These are phyloP conservation scores for Neopestalotiopsis clavispora DNA, from an alignment of 2,329 filamentous ascomycete species.

Conservation along the genomic window DNA sequence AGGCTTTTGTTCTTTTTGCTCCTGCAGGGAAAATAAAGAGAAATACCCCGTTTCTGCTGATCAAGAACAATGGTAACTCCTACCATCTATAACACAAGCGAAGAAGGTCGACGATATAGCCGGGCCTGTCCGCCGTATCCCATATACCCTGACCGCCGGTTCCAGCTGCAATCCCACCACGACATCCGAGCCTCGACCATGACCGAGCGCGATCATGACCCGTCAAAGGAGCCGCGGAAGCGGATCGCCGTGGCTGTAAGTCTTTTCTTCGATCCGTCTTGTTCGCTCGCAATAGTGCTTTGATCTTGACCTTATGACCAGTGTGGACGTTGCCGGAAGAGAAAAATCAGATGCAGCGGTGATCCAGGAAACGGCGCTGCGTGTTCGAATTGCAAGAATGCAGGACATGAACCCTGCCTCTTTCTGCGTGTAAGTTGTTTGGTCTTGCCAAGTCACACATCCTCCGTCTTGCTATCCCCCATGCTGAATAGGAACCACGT, in stretches of 20 bases:
- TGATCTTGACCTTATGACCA: constrained; percentile 40
- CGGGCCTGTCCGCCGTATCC: constrained; percentile 43
- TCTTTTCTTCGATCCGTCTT: constrained; percentile 18
- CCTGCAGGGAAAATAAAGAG: neutral
- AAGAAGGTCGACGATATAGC: constrained; percentile 45
- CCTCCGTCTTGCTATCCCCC: neutral
- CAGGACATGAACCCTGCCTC: constrained; percentile 73
- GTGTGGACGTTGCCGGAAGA: constrained; percentile 88
- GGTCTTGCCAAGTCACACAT: neutral
- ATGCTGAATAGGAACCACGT: neutral
- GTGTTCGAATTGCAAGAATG: constrained; percentile 83
- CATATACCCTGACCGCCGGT: constrained; percentile 42
- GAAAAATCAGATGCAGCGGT: constrained; percentile 94
- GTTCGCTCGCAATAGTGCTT: neutral
- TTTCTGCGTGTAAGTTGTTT: constrained; percentile 73
- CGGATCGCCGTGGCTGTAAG: constrained; percentile 65
- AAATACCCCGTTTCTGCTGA: constrained; percentile 15
- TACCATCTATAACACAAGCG: constrained; percentile 40
- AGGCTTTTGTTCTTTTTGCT: constrained; percentile 16
- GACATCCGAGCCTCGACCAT: constrained; percentile 43
- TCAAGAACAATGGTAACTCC: constrained; percentile 47
- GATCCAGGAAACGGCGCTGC: constrained; percentile 76
- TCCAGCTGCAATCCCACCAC: constrained; percentile 41
- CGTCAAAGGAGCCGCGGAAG: constrained; percentile 55
- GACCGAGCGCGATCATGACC: constrained; percentile 46